These are phyloP conservation scores for Vaccinium darrowii DNA, from an alignment of 148 eudicot species.

Conservation along the genomic window DNA sequence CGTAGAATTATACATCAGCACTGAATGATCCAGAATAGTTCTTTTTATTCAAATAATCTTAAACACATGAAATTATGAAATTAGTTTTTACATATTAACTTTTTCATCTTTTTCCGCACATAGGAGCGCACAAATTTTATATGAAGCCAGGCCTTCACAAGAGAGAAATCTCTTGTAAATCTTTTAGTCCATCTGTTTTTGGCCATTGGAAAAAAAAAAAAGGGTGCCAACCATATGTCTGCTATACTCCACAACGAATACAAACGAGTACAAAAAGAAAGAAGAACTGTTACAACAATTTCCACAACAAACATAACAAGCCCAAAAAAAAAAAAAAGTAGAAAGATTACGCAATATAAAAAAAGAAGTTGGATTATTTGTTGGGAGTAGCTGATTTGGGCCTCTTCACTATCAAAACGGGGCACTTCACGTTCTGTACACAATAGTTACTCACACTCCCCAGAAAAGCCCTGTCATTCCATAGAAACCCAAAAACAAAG, in stretches of 20 bases:
- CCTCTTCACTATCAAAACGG: conserved; percentile 74
- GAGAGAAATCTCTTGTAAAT: too few relatives aligned
- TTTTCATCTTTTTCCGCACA: too few relatives aligned
- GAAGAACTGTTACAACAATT: not conserved
- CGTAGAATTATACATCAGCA: too few relatives aligned
- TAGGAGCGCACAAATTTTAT: too few relatives aligned
- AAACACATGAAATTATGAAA: too few relatives aligned
- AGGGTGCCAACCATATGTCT: not conserved
- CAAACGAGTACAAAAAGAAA: not conserved
- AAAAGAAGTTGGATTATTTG: not conserved
- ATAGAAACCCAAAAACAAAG: not conserved
- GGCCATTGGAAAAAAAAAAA: not conserved
- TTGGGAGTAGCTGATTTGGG: conserved; percentile 34
- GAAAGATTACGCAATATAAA: not conserved
- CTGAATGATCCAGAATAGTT: too few relatives aligned
- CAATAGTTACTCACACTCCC: conserved; percentile 84
- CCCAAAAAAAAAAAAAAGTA: not conserved
- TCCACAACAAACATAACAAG: not conserved
- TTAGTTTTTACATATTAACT: too few relatives aligned
- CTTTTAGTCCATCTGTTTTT: too few relatives aligned
- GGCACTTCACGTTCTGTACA: conserved; percentile 67
- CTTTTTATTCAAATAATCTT: too few relatives aligned
- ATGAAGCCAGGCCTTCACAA: too few relatives aligned
- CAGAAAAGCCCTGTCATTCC: conserved; percentile 48
- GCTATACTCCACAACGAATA: not conserved